These are phyloP conservation scores for Xylaria sp. DNA, from an alignment of 2,329 filamentous ascomycete genomes.

Conservation along the genomic window DNA sequence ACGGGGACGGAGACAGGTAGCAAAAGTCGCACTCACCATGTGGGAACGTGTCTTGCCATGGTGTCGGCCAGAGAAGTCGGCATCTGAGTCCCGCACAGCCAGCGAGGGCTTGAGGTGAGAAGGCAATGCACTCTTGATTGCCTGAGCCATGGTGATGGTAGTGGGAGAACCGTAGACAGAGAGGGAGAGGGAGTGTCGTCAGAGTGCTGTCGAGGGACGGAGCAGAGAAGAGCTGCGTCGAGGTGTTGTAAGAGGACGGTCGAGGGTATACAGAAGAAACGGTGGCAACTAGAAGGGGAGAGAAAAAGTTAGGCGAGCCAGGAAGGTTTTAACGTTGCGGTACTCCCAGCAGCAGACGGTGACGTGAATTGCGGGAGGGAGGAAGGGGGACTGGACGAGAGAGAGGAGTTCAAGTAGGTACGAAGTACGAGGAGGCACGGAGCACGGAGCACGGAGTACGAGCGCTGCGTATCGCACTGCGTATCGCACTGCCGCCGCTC, in stretches of 20 bases:
- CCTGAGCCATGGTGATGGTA: constrained; percentile 55
- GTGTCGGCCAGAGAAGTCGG: constrained; percentile 57
- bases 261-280: background rate
- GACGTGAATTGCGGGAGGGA: constrained; percentile 18
- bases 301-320: constrained; percentile 21
- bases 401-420: background rate
- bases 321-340: constrained; percentile 19
- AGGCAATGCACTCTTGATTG: constrained; percentile 70
- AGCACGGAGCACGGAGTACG: background rate
- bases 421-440: background rate
- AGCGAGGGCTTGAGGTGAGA: constrained; percentile 70
- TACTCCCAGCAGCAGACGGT: constrained; percentile 7
- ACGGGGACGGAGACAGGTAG: background rate
- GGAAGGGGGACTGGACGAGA: constrained; percentile 7
- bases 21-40: constrained; percentile 58
- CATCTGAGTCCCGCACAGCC: constrained; percentile 39
- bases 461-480: too few relatives aligned
- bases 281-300: background rate
- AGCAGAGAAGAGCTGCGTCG: background rate
- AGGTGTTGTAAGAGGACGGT: background rate
- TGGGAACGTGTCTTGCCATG: constrained; percentile 83
- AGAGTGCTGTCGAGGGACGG: constrained; percentile 1
- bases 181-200: background rate
- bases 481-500: too few relatives aligned
- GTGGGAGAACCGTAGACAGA: background rate